Evolutionary conservation across 768 basidiomycete species (phyloP).

Genomic region (Boletus vinaceobasis): DNA sequence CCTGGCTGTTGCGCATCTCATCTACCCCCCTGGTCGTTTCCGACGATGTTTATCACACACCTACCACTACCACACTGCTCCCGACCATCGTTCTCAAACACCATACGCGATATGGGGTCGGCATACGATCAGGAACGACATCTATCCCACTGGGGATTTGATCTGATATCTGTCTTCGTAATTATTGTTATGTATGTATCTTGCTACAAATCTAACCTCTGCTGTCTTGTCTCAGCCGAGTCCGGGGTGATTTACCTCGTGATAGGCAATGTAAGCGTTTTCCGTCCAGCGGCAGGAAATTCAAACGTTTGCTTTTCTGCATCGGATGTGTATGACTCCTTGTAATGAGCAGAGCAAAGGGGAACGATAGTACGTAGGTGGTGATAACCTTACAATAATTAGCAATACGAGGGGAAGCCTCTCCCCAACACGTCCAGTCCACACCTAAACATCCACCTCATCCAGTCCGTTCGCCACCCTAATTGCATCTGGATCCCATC

Average conservation of each 20-base stretch:
- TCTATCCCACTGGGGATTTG: not conserved
- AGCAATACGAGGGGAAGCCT: not conserved
- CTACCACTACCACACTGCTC: not conserved
- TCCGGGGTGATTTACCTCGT: not conserved
- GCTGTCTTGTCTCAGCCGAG: not conserved
- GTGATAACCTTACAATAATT: conserved; percentile 22
- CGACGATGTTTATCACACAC: not conserved
- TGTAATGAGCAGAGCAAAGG: not conserved
- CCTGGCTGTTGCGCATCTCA: not conserved
- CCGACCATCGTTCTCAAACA: not conserved
- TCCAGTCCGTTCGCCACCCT: conserved; percentile 13
- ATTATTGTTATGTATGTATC: not conserved
- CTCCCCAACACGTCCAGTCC: not conserved
- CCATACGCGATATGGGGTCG: not conserved
- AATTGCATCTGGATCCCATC: conserved; percentile 24
- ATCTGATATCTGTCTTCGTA: not conserved
- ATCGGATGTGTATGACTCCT: not conserved
- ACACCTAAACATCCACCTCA: conserved; percentile 15
- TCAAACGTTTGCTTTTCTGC: not conserved
- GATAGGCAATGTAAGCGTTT: too few relatives aligned
- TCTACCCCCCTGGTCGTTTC: not conserved
- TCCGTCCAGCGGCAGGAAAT: not conserved
- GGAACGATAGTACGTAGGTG: conserved; percentile 2
- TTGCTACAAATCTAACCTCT: not conserved
- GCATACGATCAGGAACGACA: too few relatives aligned